phyloP scores from a whole-genome alignment of 192 early-diverging fungal species.

The Linnemannia schmuckeri region DNA sequence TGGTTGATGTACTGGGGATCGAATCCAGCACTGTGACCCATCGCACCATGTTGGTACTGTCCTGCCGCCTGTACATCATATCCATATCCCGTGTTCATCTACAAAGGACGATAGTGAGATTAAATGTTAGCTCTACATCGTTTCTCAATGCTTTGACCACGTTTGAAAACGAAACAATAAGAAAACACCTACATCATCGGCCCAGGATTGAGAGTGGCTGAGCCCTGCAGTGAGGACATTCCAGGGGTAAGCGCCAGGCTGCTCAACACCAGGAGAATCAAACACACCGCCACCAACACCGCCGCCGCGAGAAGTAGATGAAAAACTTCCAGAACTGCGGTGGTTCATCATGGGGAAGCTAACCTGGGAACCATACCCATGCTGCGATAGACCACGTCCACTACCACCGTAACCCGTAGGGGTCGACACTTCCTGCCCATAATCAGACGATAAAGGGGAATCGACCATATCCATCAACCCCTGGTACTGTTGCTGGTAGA shows the following conservation, averaged over 20 bases:
- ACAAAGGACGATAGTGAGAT: background rate
- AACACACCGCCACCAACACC: constrained; percentile 4
- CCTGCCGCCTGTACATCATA: constrained; percentile 21
- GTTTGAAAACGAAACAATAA: too few relatives aligned
- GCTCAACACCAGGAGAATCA: constrained; percentile 49
- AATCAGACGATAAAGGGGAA: constrained; percentile 34
- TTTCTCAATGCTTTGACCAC: background rate
- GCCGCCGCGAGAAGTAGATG: constrained; percentile 1
- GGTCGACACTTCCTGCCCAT: constrained; percentile 4
- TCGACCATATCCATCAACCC: constrained; percentile 52
- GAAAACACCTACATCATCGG: constrained; percentile 32
- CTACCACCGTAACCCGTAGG: background rate
- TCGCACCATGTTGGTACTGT: constrained; percentile 11
- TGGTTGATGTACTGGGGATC: constrained; percentile 49
- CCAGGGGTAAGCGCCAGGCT: constrained; percentile 43
- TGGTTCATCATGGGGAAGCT: constrained; percentile 30
- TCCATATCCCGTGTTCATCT: constrained; percentile 41
- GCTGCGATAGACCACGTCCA: constrained; percentile 23
- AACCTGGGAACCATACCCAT: constrained; percentile 17
- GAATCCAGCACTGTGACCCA: constrained; percentile 23
- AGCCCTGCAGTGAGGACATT: constrained; percentile 6
- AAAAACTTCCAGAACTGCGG: constrained; percentile 40
- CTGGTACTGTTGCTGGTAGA: constrained; percentile 44
- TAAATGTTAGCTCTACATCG: background rate
- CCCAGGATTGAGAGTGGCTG: constrained; percentile 44